Conservation (phyloP, 495 filamentous ascomycete species). For the Sabuloglossum arenarium region DNA sequence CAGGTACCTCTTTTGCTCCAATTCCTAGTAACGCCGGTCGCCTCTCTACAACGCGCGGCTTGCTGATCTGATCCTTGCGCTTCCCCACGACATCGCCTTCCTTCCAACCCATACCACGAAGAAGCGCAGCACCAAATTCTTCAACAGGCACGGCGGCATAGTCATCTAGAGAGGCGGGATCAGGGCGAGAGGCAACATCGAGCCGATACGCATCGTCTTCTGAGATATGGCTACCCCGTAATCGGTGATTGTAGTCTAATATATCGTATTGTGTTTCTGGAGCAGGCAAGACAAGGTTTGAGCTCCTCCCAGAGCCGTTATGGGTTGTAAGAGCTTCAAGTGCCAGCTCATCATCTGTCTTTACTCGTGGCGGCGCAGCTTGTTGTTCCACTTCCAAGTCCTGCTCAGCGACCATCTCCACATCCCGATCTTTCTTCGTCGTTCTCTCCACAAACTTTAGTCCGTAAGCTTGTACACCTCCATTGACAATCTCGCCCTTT, state of each 20-base stretch:
- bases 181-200: conserved; percentile 50
- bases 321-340: conserved; percentile 55
- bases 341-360: conserved; percentile 55
- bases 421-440: conserved; percentile 8
- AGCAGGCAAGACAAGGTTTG: conserved; percentile 39
- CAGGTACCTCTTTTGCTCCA: conserved; percentile 36
- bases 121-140: conserved; percentile 73
- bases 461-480: conserved; percentile 23
- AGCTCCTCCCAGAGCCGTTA: conserved; percentile 25
- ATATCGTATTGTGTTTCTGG: conserved; percentile 1
- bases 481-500: conserved; percentile 18
- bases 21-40: conserved; percentile 70
- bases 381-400: conserved; percentile 8
- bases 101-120: conserved; percentile 87
- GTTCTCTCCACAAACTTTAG: conserved; percentile 22
- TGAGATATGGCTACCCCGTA: conserved; percentile 12
- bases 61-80: conserved; percentile 24
- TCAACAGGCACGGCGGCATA: conserved; percentile 82
- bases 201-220: conserved; percentile 50
- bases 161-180: conserved; percentile 55
- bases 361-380: background rate
- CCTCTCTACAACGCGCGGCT: conserved; percentile 30
- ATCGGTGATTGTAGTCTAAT: background rate
- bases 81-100: conserved; percentile 55
- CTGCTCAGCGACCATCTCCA: conserved; percentile 14